Percentiles rank a stretch among this genome's conserved stretches.
phyloP scores from a whole-genome alignment of 129 eudicot genomes.

The Saussurea involucrata region DNA sequence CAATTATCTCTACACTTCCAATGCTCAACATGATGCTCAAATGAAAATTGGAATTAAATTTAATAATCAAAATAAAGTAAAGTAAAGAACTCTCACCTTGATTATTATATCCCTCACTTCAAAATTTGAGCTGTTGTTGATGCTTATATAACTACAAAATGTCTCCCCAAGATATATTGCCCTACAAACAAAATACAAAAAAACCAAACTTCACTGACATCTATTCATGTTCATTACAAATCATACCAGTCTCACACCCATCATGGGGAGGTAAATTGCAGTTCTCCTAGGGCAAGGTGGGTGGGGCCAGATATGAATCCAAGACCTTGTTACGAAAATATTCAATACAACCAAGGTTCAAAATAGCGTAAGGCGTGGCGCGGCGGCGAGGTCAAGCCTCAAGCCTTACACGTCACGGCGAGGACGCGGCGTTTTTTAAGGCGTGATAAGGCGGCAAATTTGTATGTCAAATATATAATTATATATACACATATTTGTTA shows the following conservation, averaged over 20 bases:
- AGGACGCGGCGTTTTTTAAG: too few relatives aligned
- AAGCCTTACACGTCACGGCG: too few relatives aligned
- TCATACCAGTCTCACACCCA: not conserved
- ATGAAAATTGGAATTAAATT: not conserved
- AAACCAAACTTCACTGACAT: not conserved
- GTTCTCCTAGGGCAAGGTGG: not conserved
- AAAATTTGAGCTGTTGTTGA: slow-evolving; percentile 85
- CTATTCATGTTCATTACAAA: too few relatives aligned
- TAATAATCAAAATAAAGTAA: not conserved
- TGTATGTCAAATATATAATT: too few relatives aligned
- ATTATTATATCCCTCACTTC: slow-evolving; percentile 76
- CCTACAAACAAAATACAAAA: slow-evolving; percentile 37
- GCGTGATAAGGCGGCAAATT: too few relatives aligned
- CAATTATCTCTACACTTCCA: not conserved
- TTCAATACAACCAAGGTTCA: not conserved
- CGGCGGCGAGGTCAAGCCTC: too few relatives aligned
- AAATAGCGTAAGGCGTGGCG: too few relatives aligned
- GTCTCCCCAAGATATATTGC: slow-evolving; percentile 98
- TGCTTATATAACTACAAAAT: slow-evolving; percentile 87
- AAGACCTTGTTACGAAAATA: not conserved
- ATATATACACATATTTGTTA: too few relatives aligned
- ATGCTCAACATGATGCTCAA: not conserved
- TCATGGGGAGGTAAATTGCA: not conserved
- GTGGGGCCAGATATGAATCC: too few relatives aligned
- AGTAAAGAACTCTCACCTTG: slow-evolving; percentile 44